These are phyloP conservation scores for Xanthoceras sorbifolium DNA, from an alignment of 345 rosid species.

Conservation along the genomic window DNA sequence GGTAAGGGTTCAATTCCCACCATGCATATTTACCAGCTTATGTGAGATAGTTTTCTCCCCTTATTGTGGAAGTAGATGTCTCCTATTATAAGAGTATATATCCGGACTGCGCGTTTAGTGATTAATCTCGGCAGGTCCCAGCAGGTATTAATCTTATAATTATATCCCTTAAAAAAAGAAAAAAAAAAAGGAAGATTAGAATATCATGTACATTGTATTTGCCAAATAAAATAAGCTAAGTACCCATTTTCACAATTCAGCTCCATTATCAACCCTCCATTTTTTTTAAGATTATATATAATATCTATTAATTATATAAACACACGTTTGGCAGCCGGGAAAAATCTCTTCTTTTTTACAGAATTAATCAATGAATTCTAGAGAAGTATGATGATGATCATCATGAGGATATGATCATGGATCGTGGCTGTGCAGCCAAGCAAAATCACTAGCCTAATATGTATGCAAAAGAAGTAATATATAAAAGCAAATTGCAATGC, in stretches of 20 bases:
- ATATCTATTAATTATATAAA: neutral
- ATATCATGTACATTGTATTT: neutral
- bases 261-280: neutral
- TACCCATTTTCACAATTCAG: neutral
- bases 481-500: neutral
- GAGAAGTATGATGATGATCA: neutral
- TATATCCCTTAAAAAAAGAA: too few relatives aligned
- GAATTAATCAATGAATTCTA: neutral
- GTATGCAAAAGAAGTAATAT: neutral
- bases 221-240: neutral
- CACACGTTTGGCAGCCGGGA: neutral
- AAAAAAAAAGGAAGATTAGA: too few relatives aligned
- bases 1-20: too few relatives aligned
- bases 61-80: too few relatives aligned
- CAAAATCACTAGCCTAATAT: neutral
- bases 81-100: too few relatives aligned
- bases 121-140: too few relatives aligned
- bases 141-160: too few relatives aligned
- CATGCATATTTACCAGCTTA: too few relatives aligned
- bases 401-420: neutral
- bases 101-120: too few relatives aligned
- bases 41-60: too few relatives aligned
- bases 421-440: constrained; percentile 2
- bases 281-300: too few relatives aligned
- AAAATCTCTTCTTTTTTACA: too few relatives aligned